phyloP scores from a whole-genome alignment of 345 rosid species.

The Moricandia moricandioides region DNA sequence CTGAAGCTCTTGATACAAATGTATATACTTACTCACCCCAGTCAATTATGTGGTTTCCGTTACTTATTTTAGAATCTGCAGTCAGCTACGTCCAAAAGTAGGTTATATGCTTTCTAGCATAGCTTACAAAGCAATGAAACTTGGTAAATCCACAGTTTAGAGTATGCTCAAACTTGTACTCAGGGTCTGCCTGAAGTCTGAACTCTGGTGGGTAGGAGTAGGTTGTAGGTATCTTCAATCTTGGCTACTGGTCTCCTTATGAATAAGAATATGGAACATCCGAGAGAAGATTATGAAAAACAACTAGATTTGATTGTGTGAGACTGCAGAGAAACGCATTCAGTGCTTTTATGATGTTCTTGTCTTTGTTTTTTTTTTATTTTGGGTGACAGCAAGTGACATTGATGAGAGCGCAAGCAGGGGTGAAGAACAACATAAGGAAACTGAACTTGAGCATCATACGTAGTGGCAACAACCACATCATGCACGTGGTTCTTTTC shows the following conservation, averaged over 20 bases:
- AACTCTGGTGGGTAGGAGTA: slow-evolving; percentile 10
- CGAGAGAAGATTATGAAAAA: background rate
- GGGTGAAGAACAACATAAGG: slow-evolving; percentile 91
- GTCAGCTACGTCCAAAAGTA: background rate
- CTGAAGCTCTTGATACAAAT: background rate
- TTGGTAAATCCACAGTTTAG: background rate
- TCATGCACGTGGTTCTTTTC: slow-evolving; percentile 81
- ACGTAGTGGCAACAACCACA: slow-evolving; percentile 68
- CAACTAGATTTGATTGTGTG: background rate
- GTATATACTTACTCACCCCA: background rate
- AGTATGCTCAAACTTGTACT: background rate
- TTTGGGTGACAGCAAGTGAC: slow-evolving; percentile 68
- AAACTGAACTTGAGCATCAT: slow-evolving; percentile 79
- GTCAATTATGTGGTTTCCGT: background rate
- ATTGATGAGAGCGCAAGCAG: slow-evolving; percentile 81
- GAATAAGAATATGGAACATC: background rate
- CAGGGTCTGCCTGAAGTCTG: background rate
- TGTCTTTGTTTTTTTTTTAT: background rate
- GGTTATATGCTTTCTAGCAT: background rate
- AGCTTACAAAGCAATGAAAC: background rate
- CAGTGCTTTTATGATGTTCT: background rate
- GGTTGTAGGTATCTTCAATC: background rate
- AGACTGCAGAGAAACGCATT: background rate
- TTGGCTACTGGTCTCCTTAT: background rate
- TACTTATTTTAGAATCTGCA: background rate